Evolutionary conservation across 73 alveolate genomes (phyloP).

Genomic region (Uronychia setigera): DNA sequence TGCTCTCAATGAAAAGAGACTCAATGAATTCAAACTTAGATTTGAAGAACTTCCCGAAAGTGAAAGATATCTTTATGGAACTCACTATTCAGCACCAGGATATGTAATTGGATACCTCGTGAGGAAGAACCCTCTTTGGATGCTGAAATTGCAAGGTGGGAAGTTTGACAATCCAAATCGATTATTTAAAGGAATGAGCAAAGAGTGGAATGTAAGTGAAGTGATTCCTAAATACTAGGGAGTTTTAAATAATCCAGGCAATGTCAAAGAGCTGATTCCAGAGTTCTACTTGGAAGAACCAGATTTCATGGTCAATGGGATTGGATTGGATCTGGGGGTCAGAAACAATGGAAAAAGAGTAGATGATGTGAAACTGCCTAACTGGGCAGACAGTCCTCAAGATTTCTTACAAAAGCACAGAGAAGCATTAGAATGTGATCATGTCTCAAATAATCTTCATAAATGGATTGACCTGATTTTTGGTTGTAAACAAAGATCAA

Average conservation of each 20-base stretch:
- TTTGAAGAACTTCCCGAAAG: constrained; percentile 85
- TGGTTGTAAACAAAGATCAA: constrained; percentile 95
- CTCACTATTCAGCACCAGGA: constrained; percentile 99
- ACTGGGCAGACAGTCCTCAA: constrained; percentile 86
- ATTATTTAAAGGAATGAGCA: constrained; percentile 88
- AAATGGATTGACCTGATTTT: constrained; percentile 97
- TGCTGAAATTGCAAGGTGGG: constrained; percentile 97
- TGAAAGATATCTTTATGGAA: constrained; percentile 98
- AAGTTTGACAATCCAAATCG: constrained; percentile 98
- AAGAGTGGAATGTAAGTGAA: constrained; percentile 94
- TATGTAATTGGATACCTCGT: constrained; percentile 97
- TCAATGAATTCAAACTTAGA: constrained; percentile 62
- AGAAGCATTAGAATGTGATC: constrained; percentile 86
- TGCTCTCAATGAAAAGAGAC: constrained; percentile 80
- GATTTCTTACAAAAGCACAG: constrained; percentile 86
- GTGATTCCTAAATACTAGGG: background rate
- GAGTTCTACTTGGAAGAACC: constrained; percentile 89
- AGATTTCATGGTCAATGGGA: constrained; percentile 67
- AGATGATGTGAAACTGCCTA: constrained; percentile 89
- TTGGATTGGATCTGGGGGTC: constrained; percentile 88
- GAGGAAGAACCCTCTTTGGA: constrained; percentile 92
- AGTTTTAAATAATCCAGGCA: constrained; percentile 81
- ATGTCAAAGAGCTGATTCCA: constrained; percentile 97
- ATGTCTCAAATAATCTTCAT: constrained; percentile 85
- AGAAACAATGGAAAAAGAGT: constrained; percentile 93